phyloP scores from a whole-genome alignment of 305 asterid genomes.

The Fraxinus latifolia region DNA sequence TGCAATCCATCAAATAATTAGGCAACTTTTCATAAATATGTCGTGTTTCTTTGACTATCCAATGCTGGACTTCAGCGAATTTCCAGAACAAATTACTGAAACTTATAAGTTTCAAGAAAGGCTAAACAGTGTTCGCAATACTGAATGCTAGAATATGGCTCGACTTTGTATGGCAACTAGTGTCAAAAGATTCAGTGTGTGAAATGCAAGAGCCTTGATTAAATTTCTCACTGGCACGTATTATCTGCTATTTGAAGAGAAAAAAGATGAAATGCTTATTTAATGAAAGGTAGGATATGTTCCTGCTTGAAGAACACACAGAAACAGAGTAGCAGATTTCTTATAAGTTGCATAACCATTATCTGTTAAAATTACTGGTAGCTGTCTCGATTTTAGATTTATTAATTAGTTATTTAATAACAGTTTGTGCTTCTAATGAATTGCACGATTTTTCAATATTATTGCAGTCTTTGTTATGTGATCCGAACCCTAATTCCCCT shows the following conservation, averaged over 20 bases:
- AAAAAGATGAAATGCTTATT: background rate
- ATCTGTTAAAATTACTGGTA: background rate
- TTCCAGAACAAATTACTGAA: background rate
- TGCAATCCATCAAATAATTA: background rate
- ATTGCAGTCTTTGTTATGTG: slow-evolving; percentile 64
- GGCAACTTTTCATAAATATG: background rate
- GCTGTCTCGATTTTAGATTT: background rate
- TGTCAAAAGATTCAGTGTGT: background rate
- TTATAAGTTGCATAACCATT: background rate
- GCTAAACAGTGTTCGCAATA: background rate
- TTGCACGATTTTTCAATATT: background rate
- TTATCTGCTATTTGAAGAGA: background rate
- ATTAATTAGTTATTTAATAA: background rate
- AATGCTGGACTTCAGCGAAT: background rate
- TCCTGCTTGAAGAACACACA: background rate
- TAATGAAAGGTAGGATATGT: background rate
- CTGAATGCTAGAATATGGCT: background rate
- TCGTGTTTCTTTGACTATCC: background rate
- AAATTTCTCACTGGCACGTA: background rate
- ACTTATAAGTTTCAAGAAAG: background rate
- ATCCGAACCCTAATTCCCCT: slow-evolving; percentile 77
- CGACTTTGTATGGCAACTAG: background rate
- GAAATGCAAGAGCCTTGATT: background rate
- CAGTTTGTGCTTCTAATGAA: background rate
- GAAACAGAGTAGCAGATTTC: background rate